Evolutionary conservation across 2,329 filamentous ascomycete species (phyloP).

Genomic region (Stagonosporopsis rhizophila): DNA sequence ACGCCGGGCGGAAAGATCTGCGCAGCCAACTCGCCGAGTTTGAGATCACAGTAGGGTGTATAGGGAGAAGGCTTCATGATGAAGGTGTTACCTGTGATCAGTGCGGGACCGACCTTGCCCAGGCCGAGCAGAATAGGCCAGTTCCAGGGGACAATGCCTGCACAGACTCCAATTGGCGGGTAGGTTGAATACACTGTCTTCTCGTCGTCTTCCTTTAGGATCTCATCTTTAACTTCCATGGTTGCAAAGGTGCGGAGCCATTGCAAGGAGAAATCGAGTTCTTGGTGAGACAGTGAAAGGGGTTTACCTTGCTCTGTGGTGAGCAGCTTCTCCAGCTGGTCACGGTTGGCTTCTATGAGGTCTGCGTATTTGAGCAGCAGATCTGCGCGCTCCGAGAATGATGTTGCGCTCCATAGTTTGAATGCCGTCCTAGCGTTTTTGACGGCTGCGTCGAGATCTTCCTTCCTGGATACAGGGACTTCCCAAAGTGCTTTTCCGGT

Average conservation of each 20-base stretch:
- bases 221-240: constrained; percentile 47
- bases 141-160: constrained; percentile 54
- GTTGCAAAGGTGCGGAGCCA: constrained; percentile 45
- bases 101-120: constrained; percentile 64
- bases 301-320: constrained; percentile 39
- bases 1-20: constrained; percentile 68
- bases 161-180: constrained; percentile 55
- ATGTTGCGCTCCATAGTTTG: constrained; percentile 50
- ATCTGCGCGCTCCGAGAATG: constrained; percentile 28
- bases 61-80: constrained; percentile 65
- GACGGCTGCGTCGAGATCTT: constrained; percentile 59
- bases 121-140: constrained; percentile 43
- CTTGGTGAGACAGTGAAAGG: constrained; percentile 26
- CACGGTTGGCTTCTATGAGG: constrained; percentile 27
- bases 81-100: constrained; percentile 63
- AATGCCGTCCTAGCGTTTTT: constrained; percentile 54
- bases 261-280: constrained; percentile 20
- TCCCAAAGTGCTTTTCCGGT: constrained; percentile 55
- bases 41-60: constrained; percentile 65
- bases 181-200: constrained; percentile 53
- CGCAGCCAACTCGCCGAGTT: constrained; percentile 64
- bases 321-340: constrained; percentile 30
- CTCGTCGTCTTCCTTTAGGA: constrained; percentile 50
- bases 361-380: constrained; percentile 30
- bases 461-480: constrained; percentile 56